Conservation (phyloP, 2,329 filamentous ascomycete species). For the Claviceps sp. region DNA sequence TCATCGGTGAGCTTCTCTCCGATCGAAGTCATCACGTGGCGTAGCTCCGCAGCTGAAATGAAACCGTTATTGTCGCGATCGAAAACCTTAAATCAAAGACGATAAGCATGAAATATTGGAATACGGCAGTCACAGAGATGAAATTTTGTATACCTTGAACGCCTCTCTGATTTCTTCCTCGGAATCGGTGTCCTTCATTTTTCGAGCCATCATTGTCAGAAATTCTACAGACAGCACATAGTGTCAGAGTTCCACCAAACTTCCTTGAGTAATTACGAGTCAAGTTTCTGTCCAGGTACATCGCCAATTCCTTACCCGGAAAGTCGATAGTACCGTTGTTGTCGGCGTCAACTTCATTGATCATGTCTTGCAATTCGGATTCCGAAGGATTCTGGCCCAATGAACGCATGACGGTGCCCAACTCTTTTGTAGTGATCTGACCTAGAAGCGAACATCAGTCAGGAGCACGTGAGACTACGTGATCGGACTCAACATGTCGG, state of each 20-base stretch:
- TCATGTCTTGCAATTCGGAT: slow-evolving; percentile 86
- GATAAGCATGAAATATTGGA: background rate
- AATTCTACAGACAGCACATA: slow-evolving; percentile 46
- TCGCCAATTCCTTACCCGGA: slow-evolving; percentile 47
- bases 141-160: slow-evolving; percentile 55
- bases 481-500: background rate
- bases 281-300: background rate
- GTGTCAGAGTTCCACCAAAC: background rate
- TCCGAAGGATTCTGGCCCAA: slow-evolving; percentile 82
- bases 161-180: slow-evolving; percentile 84
- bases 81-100: slow-evolving; percentile 42
- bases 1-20: slow-evolving; percentile 85
- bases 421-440: slow-evolving; percentile 84
- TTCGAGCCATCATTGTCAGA: slow-evolving; percentile 85
- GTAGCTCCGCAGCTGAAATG: slow-evolving; percentile 77
- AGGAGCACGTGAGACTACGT: background rate
- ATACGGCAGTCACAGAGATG: background rate
- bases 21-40: slow-evolving; percentile 86
- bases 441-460: slow-evolving; percentile 32
- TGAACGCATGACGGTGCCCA: slow-evolving; percentile 83
- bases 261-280: background rate
- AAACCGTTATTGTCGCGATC: slow-evolving; percentile 88
- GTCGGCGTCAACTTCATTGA: slow-evolving; percentile 85
- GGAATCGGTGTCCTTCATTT: slow-evolving; percentile 89
- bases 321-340: slow-evolving; percentile 91